Conservation (phyloP, 768 basidiomycete species). For the Tricholoma matsutake region DNA sequence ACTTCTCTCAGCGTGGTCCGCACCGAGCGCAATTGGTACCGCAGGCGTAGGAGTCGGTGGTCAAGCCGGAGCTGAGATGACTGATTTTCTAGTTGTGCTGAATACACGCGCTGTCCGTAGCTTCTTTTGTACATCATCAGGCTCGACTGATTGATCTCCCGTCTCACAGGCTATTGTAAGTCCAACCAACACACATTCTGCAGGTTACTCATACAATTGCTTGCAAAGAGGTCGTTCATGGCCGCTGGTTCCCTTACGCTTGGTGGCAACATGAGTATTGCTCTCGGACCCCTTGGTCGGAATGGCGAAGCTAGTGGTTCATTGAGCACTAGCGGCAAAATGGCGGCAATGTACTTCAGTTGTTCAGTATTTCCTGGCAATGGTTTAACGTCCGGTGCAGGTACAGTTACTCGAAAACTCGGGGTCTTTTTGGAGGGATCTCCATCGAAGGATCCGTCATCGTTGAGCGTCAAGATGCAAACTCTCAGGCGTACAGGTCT, state of each 20-base stretch:
- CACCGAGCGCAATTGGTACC: slow-evolving; percentile 92
- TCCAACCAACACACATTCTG: slow-evolving; percentile 3
- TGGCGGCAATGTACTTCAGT: slow-evolving; percentile 79
- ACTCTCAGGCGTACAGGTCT: slow-evolving; percentile 72
- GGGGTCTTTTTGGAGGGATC: slow-evolving; percentile 91
- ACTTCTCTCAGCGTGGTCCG: slow-evolving; percentile 70
- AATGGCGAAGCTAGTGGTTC: slow-evolving; percentile 91
- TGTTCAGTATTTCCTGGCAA: not conserved
- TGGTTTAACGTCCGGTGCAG: slow-evolving; percentile 32
- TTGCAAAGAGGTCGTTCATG: slow-evolving; percentile 79
- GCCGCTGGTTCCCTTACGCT: slow-evolving; percentile 86
- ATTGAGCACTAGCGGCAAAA: slow-evolving; percentile 77
- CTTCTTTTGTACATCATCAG: slow-evolving; percentile 5
- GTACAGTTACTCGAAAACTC: slow-evolving; percentile 90
- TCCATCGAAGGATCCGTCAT: slow-evolving; percentile 89
- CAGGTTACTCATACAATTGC: not conserved
- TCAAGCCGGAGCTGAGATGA: slow-evolving; percentile 82
- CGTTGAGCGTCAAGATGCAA: slow-evolving; percentile 92
- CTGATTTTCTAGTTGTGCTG: slow-evolving; percentile 86
- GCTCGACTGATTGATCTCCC: slow-evolving; percentile 6
- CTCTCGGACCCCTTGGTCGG: slow-evolving; percentile 89
- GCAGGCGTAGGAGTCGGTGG: slow-evolving; percentile 89
- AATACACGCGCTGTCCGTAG: slow-evolving; percentile 72
- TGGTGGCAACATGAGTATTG: slow-evolving; percentile 87
- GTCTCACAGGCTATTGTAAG: slow-evolving; percentile 59